Base-by-base conservation (phyloP, 208 protist genomes). In the Acanthamoeba culbertsoni region DNA sequence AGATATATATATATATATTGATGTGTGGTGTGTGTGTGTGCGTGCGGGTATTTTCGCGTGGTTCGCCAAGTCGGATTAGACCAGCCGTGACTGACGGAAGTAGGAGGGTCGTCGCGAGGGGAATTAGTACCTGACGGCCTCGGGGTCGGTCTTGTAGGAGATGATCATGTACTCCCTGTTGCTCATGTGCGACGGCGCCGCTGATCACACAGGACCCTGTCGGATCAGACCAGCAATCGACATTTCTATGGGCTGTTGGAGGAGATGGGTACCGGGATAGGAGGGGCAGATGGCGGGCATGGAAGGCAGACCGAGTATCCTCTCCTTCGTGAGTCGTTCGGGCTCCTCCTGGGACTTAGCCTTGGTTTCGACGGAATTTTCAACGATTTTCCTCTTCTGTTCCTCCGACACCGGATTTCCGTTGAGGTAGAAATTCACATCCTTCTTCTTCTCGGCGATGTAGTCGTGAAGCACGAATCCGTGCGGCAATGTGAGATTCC, bases 111-210 rank as follows among this genome's bases (percentile, higher is more conserved):
- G 48, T 18, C 8, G 48, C 48, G 8, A 18, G 48, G 48, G 48
- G 12, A 23, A 18, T 8, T 55, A 57, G 16, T 12, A 33, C n/a
- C 35, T n/a, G 48, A 90, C 40, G 57, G 55, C 55, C 35, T 90
- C 82, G 16, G n/a, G 35, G 35, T 59, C 53, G 51, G 82, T 90
- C 51, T 90, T 90, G 82, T 71, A 90, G 1, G 48, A 43, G 55
- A 90, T 71, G 82, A 90, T 68, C 46, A 90, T 46, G 37, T 42
- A 90, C 82, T 90, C 82, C 8, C 82, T n/a, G 82, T 90, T 90
- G 55, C 53, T 43, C 68, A 79, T 79, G 40, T 79, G 68, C 68
- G 68, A 79, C 0, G 68, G 68, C 0, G 33, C 42, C 40, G 68
- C 68, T 79, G 68, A 33, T 10, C 59, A 18, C 55, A 16, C 55